Base-by-base conservation (phyloP, 176 grass and related monocot species). In the Musa schizocarpa region DNA sequence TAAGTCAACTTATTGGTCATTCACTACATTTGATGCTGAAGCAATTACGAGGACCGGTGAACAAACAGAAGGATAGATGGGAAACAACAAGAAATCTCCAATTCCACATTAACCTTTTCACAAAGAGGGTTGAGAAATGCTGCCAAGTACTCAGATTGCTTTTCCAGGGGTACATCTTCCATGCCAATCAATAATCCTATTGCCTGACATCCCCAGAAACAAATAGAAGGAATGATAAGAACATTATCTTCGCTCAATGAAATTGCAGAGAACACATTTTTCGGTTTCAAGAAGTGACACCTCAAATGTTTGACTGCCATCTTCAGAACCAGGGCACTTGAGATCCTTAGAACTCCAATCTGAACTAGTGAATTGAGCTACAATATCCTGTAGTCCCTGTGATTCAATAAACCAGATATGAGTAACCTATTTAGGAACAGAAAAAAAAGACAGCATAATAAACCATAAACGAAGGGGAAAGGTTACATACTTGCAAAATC, bases 261-360 rank as follows among this genome's bases (percentile, higher is more conserved):
- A 53, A 51, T 24, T 24, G 19, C 34, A 43, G 3, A 43, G 53
- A n/a, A 48, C 55, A 53, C 61, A 63, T 6, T 57, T 53, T 21
- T 81, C 34, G 66, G 34, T 50, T 76, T 71, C 76, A 74, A 49
- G 53, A 80, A 74, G 73, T 9, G 23, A 61, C 63, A 99, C 95
- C 90, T 99, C 90, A 82, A 99, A 99, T 76, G 82, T 91, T 73
- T 99, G 95, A 79, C 90, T 99, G 53, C 95, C 95, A 43, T 94
- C 95, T 86, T 99, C 95, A 53, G 90, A 89, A 85, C 84, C 83
- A 82, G 95, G 70, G 54, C 72, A 68, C 43, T 86, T 99, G 43
- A 67, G 23, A 74, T 89, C 82, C 82, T 89, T 94, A 27, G 82
- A 82, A 57, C 52, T 76, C 83, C 86, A 94, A 57, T 82, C 72